Conservation (phyloP, 2,329 filamentous ascomycete genomes). For the Colletotrichum spaethianum region DNA sequence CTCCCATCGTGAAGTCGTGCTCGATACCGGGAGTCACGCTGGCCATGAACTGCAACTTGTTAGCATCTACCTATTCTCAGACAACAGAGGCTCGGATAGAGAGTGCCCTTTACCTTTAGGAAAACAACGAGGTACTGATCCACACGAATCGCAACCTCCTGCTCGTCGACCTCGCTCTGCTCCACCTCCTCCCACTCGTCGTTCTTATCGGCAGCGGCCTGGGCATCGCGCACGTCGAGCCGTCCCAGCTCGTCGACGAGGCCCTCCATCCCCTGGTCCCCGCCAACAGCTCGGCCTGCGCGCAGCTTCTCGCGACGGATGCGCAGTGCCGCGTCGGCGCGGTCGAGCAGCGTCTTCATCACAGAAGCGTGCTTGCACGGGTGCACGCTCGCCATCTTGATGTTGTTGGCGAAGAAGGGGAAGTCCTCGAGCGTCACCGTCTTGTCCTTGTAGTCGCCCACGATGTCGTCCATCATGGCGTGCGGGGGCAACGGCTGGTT, state of each 20-base stretch:
- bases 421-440: slow-evolving; percentile 99
- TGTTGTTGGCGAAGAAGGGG: slow-evolving; percentile 89
- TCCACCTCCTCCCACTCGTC: slow-evolving; percentile 77
- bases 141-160: slow-evolving; percentile 85
- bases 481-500: slow-evolving; percentile 86
- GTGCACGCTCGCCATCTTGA: slow-evolving; percentile 97
- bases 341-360: slow-evolving; percentile 97
- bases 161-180: slow-evolving; percentile 74
- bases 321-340: slow-evolving; percentile 93
- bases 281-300: slow-evolving; percentile 65
- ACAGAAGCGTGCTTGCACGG: slow-evolving; percentile 97
- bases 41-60: slow-evolving; percentile 74
- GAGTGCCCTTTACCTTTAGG: slow-evolving; percentile 73
- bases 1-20: slow-evolving; percentile 97
- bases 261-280: slow-evolving; percentile 80
- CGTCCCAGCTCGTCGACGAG: slow-evolving; percentile 85
- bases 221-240: slow-evolving; percentile 69
- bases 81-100: slow-evolving; percentile 11
- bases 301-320: slow-evolving; percentile 87
- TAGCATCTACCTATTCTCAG: slow-evolving; percentile 39
- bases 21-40: slow-evolving; percentile 97
- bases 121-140: slow-evolving; percentile 92
- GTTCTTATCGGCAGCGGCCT: slow-evolving; percentile 65
- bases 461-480: slow-evolving; percentile 96
- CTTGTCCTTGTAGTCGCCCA: slow-evolving; percentile 98